These are phyloP conservation scores for Pichia sp. DNA, from an alignment of 1,139 yeast genomes.

Conservation along the genomic window DNA sequence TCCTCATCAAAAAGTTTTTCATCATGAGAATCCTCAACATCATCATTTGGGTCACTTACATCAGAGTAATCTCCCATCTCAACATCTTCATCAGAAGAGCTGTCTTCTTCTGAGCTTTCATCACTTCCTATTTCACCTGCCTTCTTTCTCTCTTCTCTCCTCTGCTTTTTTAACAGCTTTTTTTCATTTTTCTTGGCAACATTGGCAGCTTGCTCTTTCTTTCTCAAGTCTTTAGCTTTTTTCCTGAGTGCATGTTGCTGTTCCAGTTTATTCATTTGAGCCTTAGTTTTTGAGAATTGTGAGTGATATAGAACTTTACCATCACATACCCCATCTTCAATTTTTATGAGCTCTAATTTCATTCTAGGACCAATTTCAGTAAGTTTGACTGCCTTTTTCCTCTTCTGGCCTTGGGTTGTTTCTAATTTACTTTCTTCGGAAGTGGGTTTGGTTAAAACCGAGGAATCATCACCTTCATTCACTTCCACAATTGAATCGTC, in stretches of 20 bases:
- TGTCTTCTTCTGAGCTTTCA: constrained; percentile 26
- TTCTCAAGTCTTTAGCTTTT: constrained; percentile 65
- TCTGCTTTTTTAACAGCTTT: constrained; percentile 67
- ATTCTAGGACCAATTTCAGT: constrained; percentile 94
- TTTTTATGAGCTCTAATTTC: constrained; percentile 69
- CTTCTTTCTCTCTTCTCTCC: constrained; percentile 59
- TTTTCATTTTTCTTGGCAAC: constrained; percentile 72
- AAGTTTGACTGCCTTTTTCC: constrained; percentile 84
- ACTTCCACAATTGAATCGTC: constrained; percentile 86
- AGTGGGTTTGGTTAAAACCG: constrained; percentile 17
- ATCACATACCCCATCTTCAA: constrained; percentile 83
- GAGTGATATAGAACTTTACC: constrained; percentile 90
- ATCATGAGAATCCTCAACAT: constrained; percentile 17
- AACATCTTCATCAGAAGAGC: constrained; percentile 25
- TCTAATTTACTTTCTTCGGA: constrained; percentile 27
- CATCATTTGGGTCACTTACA: constrained; percentile 18
- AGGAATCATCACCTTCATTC: constrained; percentile 36
- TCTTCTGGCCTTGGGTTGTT: constrained; percentile 34
- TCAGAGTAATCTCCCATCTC: constrained; percentile 16
- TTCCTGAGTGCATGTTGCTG: constrained; percentile 60
- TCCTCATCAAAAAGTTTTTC: constrained; percentile 22
- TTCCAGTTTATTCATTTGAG: constrained; percentile 60
- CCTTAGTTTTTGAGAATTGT: constrained; percentile 54
- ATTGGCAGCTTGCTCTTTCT: constrained; percentile 74
- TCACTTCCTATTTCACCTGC: constrained; percentile 30